phyloP scores from a whole-genome alignment of 75 land plant species.

The Pinus taeda region DNA sequence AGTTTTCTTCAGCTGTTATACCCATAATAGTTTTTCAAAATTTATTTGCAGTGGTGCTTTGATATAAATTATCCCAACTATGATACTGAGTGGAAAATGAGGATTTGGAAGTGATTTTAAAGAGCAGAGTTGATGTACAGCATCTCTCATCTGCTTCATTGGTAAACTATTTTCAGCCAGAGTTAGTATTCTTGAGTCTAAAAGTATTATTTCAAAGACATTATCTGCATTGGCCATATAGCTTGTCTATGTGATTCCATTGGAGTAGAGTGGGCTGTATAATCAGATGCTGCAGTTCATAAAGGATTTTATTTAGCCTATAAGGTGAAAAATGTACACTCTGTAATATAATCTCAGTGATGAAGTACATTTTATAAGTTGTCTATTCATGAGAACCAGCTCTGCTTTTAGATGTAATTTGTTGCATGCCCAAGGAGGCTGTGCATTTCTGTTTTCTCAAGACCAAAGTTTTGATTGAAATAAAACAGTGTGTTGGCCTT shows the following conservation, averaged over 20 bases:
- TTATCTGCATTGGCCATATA: too few species aligned
- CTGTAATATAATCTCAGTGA: background rate
- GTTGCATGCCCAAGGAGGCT: background rate
- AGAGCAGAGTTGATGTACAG: background rate
- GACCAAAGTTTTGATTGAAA: background rate
- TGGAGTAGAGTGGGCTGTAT: background rate
- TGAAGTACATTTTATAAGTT: background rate
- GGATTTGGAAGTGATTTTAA: background rate
- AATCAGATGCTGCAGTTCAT: background rate
- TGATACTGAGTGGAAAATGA: background rate
- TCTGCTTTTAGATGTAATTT: background rate
- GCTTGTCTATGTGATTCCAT: background rate
- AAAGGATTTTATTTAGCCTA: background rate
- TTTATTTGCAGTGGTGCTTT: background rate
- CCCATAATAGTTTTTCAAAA: background rate
- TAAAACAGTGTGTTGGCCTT: background rate
- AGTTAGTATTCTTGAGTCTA: too few species aligned
- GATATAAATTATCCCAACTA: background rate
- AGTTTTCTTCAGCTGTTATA: background rate
- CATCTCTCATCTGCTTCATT: background rate
- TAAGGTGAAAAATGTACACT: background rate
- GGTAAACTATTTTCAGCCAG: too few species aligned
- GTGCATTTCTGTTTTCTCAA: background rate
- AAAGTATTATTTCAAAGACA: too few species aligned
- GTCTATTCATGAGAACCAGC: conserved; percentile 1